Conservation (phyloP, 805 yeast genomes). For the Metschnikowia continentalis region DNA sequence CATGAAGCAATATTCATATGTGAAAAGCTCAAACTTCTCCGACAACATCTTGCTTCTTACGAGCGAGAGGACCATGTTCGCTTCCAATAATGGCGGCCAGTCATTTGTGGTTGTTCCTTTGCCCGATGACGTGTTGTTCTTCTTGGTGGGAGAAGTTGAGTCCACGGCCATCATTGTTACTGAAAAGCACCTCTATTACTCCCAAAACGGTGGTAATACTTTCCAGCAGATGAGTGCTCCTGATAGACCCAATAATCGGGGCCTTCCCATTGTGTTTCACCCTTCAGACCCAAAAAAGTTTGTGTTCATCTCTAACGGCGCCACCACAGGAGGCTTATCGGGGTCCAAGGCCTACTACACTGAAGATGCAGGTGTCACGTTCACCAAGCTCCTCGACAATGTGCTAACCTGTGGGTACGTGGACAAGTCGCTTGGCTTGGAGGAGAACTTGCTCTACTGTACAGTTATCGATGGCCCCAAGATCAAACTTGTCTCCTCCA, state of each 20-base stretch:
- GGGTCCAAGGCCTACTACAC: slow-evolving; percentile 50
- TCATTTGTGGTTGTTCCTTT: slow-evolving; percentile 39
- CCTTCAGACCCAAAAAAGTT: slow-evolving; percentile 51
- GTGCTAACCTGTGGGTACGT: slow-evolving; percentile 65
- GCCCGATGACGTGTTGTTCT: slow-evolving; percentile 44
- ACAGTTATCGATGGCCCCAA: slow-evolving; percentile 39
- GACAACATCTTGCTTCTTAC: slow-evolving; percentile 57
- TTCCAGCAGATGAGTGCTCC: slow-evolving; percentile 44
- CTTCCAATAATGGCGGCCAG: slow-evolving; percentile 70
- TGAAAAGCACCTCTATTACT: slow-evolving; percentile 47
- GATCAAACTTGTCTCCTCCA: slow-evolving; percentile 42
- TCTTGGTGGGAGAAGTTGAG: slow-evolving; percentile 56
- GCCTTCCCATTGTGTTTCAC: slow-evolving; percentile 56
- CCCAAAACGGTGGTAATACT: slow-evolving; percentile 64
- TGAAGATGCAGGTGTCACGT: slow-evolving; percentile 61
- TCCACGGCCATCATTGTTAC: slow-evolving; percentile 57
- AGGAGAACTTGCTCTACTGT: slow-evolving; percentile 59
- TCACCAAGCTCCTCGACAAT: slow-evolving; percentile 49
- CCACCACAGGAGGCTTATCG: slow-evolving; percentile 31
- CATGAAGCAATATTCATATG: slow-evolving; percentile 53
- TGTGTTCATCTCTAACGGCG: slow-evolving; percentile 62
- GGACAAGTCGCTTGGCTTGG: slow-evolving; percentile 46
- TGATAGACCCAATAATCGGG: slow-evolving; percentile 35
- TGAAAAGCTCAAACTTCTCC: slow-evolving; percentile 17
- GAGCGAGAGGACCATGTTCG: slow-evolving; percentile 44